Percentiles rank a stretch among this genome's conserved stretches.
Evolutionary conservation across 768 basidiomycete genomes (phyloP).

Genomic region (Boletus rubescentipes): DNA sequence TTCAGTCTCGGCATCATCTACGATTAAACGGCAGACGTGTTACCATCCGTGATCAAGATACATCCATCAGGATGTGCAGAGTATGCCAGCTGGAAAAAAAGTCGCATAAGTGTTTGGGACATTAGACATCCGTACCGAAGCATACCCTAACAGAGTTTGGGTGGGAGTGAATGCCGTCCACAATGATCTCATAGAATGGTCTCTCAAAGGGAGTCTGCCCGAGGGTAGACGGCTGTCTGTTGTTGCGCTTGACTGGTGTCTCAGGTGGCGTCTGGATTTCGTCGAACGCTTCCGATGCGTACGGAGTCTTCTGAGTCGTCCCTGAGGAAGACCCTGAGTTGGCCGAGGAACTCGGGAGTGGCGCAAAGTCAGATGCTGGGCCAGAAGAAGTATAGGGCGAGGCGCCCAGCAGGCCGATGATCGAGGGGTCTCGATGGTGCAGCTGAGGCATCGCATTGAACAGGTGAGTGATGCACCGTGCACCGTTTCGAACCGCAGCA

Average conservation of each 20-base stretch:
- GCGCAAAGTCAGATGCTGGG: slow-evolving; percentile 34
- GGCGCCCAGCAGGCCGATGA: slow-evolving; percentile 84
- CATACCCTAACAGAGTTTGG: slow-evolving; percentile 85
- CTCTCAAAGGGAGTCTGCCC: slow-evolving; percentile 52
- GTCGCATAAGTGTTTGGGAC: background rate
- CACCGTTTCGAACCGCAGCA: slow-evolving; percentile 67
- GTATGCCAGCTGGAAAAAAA: slow-evolving; percentile 65
- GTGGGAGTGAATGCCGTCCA: slow-evolving; percentile 89
- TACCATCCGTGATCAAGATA: slow-evolving; percentile 88
- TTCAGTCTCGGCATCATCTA: background rate
- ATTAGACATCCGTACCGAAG: slow-evolving; percentile 2
- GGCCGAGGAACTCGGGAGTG: slow-evolving; percentile 16
- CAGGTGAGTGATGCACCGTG: slow-evolving; percentile 85
- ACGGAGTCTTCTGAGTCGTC: slow-evolving; percentile 18
- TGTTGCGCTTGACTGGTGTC: slow-evolving; percentile 39
- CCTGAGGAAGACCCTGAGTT: slow-evolving; percentile 10
- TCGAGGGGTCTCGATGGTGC: slow-evolving; percentile 88
- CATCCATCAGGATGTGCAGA: slow-evolving; percentile 81
- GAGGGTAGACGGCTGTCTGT: slow-evolving; percentile 35
- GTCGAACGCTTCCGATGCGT: slow-evolving; percentile 62
- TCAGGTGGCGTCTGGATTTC: slow-evolving; percentile 56
- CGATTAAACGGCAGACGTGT: slow-evolving; percentile 15
- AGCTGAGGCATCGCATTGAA: slow-evolving; percentile 93
- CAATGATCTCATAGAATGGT: slow-evolving; percentile 88
- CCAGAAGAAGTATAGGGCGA: slow-evolving; percentile 58